A percentile compares a stretch with the other conserved stretches of the same genome.
phyloP scores from a whole-genome alignment of 1,284 basidiomycete species.

The Malassezia cuniculi region DNA sequence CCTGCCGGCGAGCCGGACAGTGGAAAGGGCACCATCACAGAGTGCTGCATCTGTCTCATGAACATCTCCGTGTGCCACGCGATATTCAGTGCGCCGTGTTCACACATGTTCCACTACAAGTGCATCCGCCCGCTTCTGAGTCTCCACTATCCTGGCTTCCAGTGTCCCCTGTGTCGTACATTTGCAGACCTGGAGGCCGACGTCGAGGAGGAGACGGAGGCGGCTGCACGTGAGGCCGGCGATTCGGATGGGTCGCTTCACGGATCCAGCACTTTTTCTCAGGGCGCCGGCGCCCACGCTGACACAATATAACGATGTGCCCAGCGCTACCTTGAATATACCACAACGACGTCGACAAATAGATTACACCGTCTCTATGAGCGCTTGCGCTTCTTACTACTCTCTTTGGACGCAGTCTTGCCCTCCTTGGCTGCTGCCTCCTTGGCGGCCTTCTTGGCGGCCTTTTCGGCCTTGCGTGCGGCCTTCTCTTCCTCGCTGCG shows the following conservation, averaged over 20 bases:
- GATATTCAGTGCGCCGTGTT: constrained; percentile 73
- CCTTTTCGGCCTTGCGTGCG: background rate
- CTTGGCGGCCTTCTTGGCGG: constrained; percentile 1
- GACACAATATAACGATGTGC: too few species aligned
- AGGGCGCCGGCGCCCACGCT: too few species aligned
- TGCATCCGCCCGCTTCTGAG: constrained; percentile 84
- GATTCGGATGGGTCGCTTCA: too few species aligned
- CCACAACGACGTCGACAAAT: too few species aligned
- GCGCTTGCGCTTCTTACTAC: constrained; percentile 1
- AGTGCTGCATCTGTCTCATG: constrained; percentile 54
- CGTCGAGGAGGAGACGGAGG: constrained; percentile 54
- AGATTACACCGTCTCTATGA: too few species aligned
- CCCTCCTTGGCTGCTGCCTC: constrained; percentile 9
- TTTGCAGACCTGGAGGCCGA: constrained; percentile 92
- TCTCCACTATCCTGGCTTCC: constrained; percentile 77
- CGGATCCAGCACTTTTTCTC: too few species aligned
- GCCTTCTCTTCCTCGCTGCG: constrained; percentile 5
- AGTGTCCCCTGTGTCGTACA: constrained; percentile 70
- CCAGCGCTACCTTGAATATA: too few species aligned
- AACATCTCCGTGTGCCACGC: constrained; percentile 86
- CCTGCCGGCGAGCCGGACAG: background rate
- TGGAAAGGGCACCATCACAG: constrained; percentile 19
- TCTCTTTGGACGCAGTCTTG: constrained; percentile 4
- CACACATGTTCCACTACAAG: constrained; percentile 95
- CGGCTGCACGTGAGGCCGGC: constrained; percentile 40